phyloP scores from a whole-genome alignment of 148 eudicot species.

The Rhododendron vialii region DNA sequence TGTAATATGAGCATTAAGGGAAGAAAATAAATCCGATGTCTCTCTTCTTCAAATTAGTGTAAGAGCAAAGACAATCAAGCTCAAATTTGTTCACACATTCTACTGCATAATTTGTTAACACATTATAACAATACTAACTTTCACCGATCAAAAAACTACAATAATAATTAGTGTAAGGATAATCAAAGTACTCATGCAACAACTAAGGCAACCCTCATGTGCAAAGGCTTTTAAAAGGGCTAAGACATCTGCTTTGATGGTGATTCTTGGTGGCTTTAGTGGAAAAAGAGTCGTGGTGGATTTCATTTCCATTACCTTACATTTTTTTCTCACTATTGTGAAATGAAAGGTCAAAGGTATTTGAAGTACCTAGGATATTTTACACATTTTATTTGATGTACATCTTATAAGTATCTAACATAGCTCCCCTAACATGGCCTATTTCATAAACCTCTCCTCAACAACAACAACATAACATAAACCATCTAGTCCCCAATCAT shows the following conservation, averaged over 20 bases:
- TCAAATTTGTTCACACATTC: neutral
- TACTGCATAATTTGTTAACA: neutral
- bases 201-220: neutral
- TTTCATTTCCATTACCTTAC: neutral
- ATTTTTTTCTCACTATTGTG: neutral
- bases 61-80: neutral
- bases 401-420: neutral
- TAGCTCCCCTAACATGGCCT: neutral
- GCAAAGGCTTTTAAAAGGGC: neutral
- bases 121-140: too few species aligned
- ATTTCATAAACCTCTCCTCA: neutral
- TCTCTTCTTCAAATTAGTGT: neutral
- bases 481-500: too few species aligned
- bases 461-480: too few species aligned
- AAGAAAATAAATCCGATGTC: neutral
- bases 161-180: neutral
- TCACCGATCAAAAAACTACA: too few species aligned
- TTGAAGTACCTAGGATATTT: neutral
- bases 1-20: neutral
- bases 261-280: neutral
- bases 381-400: neutral
- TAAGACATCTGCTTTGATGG: neutral
- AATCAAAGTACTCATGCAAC: neutral
- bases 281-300: neutral
- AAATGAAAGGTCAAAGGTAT: neutral